Percentiles rank a stretch among this genome's conserved stretches.
These are phyloP conservation scores for Clausena lansium DNA, from an alignment of 345 rosid genomes.

Conservation along the genomic window DNA sequence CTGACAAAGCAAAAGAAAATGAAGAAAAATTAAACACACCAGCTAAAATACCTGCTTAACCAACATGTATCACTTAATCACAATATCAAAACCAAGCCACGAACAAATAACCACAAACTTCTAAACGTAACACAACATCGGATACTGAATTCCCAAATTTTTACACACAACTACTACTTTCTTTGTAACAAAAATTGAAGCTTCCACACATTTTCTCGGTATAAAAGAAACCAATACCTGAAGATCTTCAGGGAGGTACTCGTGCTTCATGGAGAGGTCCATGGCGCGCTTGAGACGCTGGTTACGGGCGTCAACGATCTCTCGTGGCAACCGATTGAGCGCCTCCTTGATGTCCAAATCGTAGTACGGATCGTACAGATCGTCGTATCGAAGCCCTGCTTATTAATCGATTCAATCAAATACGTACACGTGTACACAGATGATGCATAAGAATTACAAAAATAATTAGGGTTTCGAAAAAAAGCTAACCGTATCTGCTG, in stretches of 20 bases:
- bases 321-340: conserved; percentile 77
- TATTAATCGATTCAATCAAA: neutral
- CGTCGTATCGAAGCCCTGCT: conserved; percentile 87
- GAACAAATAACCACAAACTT: neutral
- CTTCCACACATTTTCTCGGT: neutral
- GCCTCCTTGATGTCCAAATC: conserved; percentile 89
- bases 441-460: neutral
- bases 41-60: neutral
- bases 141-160: neutral
- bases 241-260: conserved; percentile 74
- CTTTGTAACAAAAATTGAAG: neutral
- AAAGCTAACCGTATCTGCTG: conserved; percentile 51
- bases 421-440: neutral
- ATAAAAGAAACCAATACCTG: conserved; percentile 43
- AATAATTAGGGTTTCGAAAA: conserved; percentile 25
- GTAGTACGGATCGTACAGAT: conserved; percentile 79
- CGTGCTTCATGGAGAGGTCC: conserved; percentile 98
- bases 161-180: neutral
- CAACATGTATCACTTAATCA: neutral
- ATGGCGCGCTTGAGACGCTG: conserved; percentile 99
- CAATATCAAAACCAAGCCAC: neutral
- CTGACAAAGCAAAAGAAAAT: conserved; percentile 32
- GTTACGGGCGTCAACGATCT: conserved; percentile 85
- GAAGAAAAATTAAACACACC: neutral
- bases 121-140: neutral